Percentiles rank a stretch among this genome's conserved stretches.
Conservation (phyloP, 2,329 filamentous ascomycete species). For the Aspergillus amoenus region DNA sequence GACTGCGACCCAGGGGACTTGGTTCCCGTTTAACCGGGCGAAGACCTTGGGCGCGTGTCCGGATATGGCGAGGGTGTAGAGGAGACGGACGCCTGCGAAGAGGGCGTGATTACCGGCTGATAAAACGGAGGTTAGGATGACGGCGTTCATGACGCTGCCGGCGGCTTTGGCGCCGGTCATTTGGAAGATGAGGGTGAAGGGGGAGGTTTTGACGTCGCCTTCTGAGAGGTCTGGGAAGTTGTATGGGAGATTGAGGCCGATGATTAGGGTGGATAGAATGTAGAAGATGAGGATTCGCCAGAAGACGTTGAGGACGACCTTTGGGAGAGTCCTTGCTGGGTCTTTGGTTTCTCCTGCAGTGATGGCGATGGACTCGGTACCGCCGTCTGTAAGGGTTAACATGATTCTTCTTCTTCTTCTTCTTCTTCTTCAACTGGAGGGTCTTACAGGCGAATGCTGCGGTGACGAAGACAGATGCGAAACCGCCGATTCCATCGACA, state of each 20-base stretch:
- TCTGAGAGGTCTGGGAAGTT: conserved; percentile 47
- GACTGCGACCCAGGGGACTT: conserved; percentile 56
- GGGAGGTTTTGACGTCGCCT: conserved; percentile 49
- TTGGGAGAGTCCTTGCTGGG: conserved; percentile 60
- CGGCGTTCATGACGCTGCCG: conserved; percentile 61
- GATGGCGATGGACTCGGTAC: conserved; percentile 65
- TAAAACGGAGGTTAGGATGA: conserved; percentile 59
- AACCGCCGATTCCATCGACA: conserved; percentile 64
- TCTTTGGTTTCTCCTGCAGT: conserved; percentile 66
- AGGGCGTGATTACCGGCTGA: conserved; percentile 61
- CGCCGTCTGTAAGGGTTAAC: conserved; percentile 42
- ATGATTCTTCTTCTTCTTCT: not conserved
- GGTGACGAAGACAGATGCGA: conserved; percentile 64
- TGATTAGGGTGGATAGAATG: conserved; percentile 51
- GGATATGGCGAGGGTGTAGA: conserved; percentile 58
- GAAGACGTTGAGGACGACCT: conserved; percentile 65
- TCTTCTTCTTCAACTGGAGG: not conserved
- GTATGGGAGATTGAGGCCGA: conserved; percentile 62
- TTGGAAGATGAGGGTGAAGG: conserved; percentile 63
- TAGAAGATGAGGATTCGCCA: conserved; percentile 62
- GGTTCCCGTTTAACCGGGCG: conserved; percentile 49
- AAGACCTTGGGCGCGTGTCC: conserved; percentile 59
- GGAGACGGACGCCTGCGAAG: conserved; percentile 56
- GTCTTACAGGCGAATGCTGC: conserved; percentile 59
- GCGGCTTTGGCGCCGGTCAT: conserved; percentile 56